These are phyloP conservation scores for Lactarius evosmus DNA, from an alignment of 768 basidiomycete genomes.

Conservation along the genomic window DNA sequence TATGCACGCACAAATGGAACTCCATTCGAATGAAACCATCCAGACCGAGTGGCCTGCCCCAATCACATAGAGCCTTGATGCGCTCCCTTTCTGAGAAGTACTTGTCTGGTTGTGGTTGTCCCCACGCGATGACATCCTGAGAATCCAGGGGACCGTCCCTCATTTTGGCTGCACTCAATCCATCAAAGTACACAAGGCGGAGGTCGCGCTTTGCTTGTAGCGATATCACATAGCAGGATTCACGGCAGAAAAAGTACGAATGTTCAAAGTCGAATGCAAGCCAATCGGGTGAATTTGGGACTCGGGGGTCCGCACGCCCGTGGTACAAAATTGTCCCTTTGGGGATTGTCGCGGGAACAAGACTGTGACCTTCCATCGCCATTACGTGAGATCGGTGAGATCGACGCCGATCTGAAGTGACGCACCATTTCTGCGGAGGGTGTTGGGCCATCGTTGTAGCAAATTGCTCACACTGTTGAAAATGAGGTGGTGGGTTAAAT, in stretches of 20 bases:
- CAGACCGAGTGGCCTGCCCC: slow-evolving; percentile 35
- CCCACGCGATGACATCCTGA: slow-evolving; percentile 39
- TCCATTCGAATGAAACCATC: slow-evolving; percentile 36
- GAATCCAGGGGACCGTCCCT: slow-evolving; percentile 36
- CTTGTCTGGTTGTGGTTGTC: slow-evolving; percentile 28
- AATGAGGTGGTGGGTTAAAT: slow-evolving; percentile 36
- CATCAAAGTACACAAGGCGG: slow-evolving; percentile 26
- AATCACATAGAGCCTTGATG: slow-evolving; percentile 35
- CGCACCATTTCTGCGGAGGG: slow-evolving; percentile 29
- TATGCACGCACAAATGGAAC: slow-evolving; percentile 22
- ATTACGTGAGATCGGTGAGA: background rate
- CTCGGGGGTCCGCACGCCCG: slow-evolving; percentile 8
- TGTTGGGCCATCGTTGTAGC: slow-evolving; percentile 42
- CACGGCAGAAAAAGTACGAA: slow-evolving; percentile 11
- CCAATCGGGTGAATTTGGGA: slow-evolving; percentile 23
- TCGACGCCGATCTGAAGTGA: no score
- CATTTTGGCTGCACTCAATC: slow-evolving; percentile 27
- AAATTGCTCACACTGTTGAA: slow-evolving; percentile 38
- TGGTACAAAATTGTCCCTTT: slow-evolving; percentile 27
- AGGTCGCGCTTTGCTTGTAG: slow-evolving; percentile 22
- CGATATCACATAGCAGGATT: slow-evolving; percentile 15
- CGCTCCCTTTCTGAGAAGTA: slow-evolving; percentile 31
- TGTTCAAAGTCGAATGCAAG: slow-evolving; percentile 27
- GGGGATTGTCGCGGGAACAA: slow-evolving; percentile 24
- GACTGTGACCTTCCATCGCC: slow-evolving; percentile 14